Conservation (phyloP, 208 protist species). For the Phytomonas sp. region DNA sequence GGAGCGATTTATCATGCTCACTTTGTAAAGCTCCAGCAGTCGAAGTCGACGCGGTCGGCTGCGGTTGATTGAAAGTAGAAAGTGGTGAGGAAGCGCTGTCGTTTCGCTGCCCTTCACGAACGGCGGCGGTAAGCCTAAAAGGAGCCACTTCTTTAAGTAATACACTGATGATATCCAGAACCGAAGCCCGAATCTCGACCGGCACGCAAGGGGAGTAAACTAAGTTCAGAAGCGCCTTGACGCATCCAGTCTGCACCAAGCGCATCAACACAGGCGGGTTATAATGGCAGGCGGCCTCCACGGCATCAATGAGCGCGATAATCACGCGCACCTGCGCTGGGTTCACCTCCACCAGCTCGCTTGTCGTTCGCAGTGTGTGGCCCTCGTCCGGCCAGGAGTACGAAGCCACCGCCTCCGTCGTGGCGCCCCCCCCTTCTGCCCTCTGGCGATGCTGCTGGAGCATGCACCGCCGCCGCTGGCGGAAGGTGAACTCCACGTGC, state of each 20-base stretch:
- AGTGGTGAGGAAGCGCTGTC: background rate
- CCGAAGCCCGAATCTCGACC: constrained; percentile 43
- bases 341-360: constrained; percentile 27
- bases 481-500: constrained; percentile 61
- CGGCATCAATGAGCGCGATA: constrained; percentile 58
- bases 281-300: constrained; percentile 87
- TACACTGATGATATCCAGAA: constrained; percentile 78
- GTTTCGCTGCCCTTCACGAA: background rate
- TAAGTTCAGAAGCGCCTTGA: constrained; percentile 62
- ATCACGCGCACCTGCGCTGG: constrained; percentile 38
- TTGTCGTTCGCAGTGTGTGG: background rate
- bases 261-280: constrained; percentile 53
- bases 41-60: background rate
- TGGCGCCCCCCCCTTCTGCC: constrained; percentile 2
- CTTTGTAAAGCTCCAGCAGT: background rate
- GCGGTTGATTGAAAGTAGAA: background rate
- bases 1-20: constrained; percentile 32
- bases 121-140: constrained; percentile 18
- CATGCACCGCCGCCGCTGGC: constrained; percentile 20
- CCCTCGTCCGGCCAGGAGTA: background rate
- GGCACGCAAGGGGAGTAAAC: constrained; percentile 65
- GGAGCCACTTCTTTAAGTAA: constrained; percentile 81
- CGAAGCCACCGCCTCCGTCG: background rate
- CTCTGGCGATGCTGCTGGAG: constrained; percentile 15
- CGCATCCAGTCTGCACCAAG: constrained; percentile 65